Conservation (phyloP, 2,329 filamentous ascomycete genomes). For the Diaporthe longicolla region DNA sequence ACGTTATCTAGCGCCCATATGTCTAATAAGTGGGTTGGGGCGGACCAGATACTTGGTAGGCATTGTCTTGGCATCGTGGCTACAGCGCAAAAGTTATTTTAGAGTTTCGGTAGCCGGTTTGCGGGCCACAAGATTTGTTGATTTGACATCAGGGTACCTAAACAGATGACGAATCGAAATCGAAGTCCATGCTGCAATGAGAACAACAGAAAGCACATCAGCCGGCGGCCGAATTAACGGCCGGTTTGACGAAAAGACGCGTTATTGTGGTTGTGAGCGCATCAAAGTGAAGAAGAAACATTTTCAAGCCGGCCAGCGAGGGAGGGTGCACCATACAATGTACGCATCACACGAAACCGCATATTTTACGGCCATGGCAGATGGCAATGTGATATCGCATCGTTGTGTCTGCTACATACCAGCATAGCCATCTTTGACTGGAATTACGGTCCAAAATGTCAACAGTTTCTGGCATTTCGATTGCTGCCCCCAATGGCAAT, state of each 20-base stretch:
- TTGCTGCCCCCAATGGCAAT: too few species aligned
- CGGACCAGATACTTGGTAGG: constrained; percentile 4
- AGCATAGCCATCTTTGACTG: not conserved
- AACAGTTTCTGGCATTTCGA: not conserved
- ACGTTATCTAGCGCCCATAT: not conserved
- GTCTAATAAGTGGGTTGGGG: not conserved
- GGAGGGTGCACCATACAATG: too few species aligned
- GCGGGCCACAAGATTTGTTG: not conserved
- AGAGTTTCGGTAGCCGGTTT: not conserved
- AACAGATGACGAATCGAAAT: not conserved
- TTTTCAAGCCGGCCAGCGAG: too few species aligned
- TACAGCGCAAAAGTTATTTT: not conserved
- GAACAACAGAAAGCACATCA: not conserved
- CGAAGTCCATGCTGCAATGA: not conserved
- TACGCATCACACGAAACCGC: too few species aligned
- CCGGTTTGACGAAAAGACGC: too few species aligned
- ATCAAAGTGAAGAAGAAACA: not conserved
- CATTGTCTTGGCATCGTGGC: not conserved
- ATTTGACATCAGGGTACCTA: constrained; percentile 1
- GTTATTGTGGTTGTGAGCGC: too few species aligned
- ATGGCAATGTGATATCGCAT: not conserved
- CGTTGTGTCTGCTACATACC: not conserved
- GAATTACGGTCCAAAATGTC: not conserved
- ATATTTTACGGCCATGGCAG: accelerated
- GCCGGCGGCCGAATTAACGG: not conserved